Evolutionary conservation across 768 basidiomycete species (phyloP).

Genomic region (Boletus bicolor): DNA sequence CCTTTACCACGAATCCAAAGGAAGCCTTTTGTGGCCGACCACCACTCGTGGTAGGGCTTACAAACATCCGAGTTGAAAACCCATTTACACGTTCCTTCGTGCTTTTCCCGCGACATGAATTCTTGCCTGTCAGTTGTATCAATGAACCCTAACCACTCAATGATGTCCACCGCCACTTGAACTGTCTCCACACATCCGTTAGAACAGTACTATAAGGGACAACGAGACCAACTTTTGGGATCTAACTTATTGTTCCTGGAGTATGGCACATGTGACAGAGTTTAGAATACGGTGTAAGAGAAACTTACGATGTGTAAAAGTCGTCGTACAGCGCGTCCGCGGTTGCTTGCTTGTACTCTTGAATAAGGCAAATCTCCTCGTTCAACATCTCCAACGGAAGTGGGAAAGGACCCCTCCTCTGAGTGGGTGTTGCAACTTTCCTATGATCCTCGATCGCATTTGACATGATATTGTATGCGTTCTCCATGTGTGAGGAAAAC

Average conservation of each 20-base stretch:
- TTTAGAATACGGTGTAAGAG: too few relatives aligned
- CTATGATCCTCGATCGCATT: constrained; percentile 21
- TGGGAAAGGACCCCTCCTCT: constrained; percentile 21
- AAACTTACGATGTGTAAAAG: constrained; percentile 21
- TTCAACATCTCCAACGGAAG: constrained; percentile 21
- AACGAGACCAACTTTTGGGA: constrained; percentile 20
- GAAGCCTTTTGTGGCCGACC: constrained; percentile 18
- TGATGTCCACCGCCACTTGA: constrained; percentile 20
- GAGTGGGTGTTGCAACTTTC: constrained; percentile 8
- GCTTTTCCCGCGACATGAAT: constrained; percentile 24
- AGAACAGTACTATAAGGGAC: not conserved
- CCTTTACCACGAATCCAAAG: constrained; percentile 28
- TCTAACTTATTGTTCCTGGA: constrained; percentile 19
- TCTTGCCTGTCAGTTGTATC: constrained; percentile 25
- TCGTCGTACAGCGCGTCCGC: constrained; percentile 18
- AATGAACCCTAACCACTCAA: constrained; percentile 25
- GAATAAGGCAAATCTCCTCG: constrained; percentile 22
- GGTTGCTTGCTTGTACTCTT: constrained; percentile 17
- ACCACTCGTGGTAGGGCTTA: constrained; percentile 18
- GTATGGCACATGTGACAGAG: not conserved
- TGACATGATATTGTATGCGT: constrained; percentile 15
- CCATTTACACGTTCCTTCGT: constrained; percentile 26
- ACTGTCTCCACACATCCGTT: constrained; percentile 9
- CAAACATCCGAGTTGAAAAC: constrained; percentile 20
- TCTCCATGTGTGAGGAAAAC: constrained; percentile 24